Base-by-base conservation (phyloP, 2,329 filamentous ascomycete genomes). In the Neofusicoccum parvum region DNA sequence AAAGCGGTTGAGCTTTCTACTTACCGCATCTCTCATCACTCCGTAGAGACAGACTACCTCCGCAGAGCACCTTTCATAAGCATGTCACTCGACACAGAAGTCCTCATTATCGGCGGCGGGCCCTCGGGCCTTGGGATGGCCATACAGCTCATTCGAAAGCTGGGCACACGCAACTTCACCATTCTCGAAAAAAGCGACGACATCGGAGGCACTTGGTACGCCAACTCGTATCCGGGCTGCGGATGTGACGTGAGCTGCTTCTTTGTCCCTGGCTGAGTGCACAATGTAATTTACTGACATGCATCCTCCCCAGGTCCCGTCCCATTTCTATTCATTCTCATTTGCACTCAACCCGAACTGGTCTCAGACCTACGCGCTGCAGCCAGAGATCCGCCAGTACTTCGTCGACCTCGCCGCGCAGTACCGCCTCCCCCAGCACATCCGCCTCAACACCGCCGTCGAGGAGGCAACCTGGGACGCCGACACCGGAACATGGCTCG, bases 261-360 rank as follows among this genome's bases (percentile, higher is more conserved):
- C 3, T 1, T 23, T 34, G 7, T 17, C 14, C 12, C 15, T 34
- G 23, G 1, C 7, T 5, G 11, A 34, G 27, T 36, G 4, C 9
- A 15, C 14, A 51, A n/a, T 2, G 5, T 7, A 7, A 3, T 7
- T 14, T 32, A 9, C 20, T 51, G 49, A 51, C 27, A 23, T 15
- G 46, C 4, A 12, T 27, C 17, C 32, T 3, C 11, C 4, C 12
- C 27, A 51, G 49, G 49, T 51, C 14, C 49, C 49, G 7, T 51
- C 49, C 23, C 86, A 88, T 75, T 87, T 85, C 73, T 89, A 89
- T 71, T 86, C 86, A 67, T 88, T 87, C 71, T 84, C 85, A 6
- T 88, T 86, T 80, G 81, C 83, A 50, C 82, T 83, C 4, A 89
- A 88, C 70, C 83, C 82, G 6, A 80, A 82, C 45, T 90, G 87